Base-by-base conservation (phyloP, 306 rosid genomes). In the Vigna mungo region DNA sequence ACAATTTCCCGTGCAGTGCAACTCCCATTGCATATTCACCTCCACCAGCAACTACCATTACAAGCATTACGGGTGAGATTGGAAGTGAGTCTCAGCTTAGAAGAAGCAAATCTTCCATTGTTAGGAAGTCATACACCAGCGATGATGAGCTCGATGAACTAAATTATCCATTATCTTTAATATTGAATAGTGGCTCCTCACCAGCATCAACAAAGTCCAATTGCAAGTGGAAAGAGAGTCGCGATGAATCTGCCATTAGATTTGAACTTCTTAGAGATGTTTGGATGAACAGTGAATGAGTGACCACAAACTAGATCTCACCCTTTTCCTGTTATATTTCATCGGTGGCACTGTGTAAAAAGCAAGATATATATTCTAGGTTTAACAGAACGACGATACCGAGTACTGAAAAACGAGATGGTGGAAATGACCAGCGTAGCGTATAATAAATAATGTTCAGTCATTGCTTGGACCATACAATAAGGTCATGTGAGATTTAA, bases 61-160 rank as follows among this genome's bases (percentile, higher is more conserved):
- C 84, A 0, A 72, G 71, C 43, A 71, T 92, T 68, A 82, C 84
- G 0, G 97, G 94, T 47, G 91, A 89, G 63, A 70, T 76, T 41
- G 90, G 93, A 80, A 68, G 83, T 27, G 88, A 88, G 63, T 66
- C 92, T 9, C 87, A 90, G 74, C 83, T 95, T 15, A 90, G 86
- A 85, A 88, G 97, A 89, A 89, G 91, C 67, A 90, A 86, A 74
- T 91, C 99, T 46, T 95, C 93, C 44, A 85, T 92, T 74, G 76
- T 88, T 44, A 81, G 94, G 81, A 95, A 95, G 86, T 89, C 99
- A 1, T 81, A 92, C 87, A 90, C 94, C 73, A 95, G 99, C 61
- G 99, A 92, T 75, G 99, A 95, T 49, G 99, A 95, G 75, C 96
- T 95, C 1, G 99, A 95, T 58, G 98, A 95, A 70, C 70, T 95